phyloP scores from a whole-genome alignment of 805 yeast species.

The Ogataea salicorniae region DNA sequence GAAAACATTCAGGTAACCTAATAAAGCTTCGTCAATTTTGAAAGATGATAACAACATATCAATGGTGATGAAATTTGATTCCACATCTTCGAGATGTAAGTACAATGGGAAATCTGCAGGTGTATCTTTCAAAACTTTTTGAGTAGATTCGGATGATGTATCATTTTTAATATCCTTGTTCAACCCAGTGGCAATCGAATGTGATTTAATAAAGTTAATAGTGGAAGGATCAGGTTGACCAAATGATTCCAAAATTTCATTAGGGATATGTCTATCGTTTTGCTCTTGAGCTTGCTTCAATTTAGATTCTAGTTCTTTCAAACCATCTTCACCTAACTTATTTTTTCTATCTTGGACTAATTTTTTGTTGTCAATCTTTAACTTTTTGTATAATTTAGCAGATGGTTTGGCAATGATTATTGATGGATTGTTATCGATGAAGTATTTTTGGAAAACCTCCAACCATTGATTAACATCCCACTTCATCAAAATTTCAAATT shows the following conservation, averaged over 20 bases:
- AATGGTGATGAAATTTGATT: slow-evolving; percentile 73
- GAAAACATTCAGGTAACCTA: slow-evolving; percentile 63
- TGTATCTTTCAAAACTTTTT: slow-evolving; percentile 20
- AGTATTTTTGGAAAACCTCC: slow-evolving; percentile 42
- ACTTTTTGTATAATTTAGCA: slow-evolving; percentile 43
- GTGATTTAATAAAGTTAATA: slow-evolving; percentile 66
- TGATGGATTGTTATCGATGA: slow-evolving; percentile 59
- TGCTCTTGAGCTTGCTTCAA: slow-evolving; percentile 57
- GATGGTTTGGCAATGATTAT: slow-evolving; percentile 74
- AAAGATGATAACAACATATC: slow-evolving; percentile 56
- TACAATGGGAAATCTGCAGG: slow-evolving; percentile 58
- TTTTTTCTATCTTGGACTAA: slow-evolving; percentile 44
- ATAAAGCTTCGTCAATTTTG: slow-evolving; percentile 42
- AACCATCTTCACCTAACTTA: slow-evolving; percentile 55
- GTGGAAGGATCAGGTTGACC: slow-evolving; percentile 69
- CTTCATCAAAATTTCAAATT: slow-evolving; percentile 48
- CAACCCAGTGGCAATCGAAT: slow-evolving; percentile 55
- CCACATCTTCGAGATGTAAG: slow-evolving; percentile 72
- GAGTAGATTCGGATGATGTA: slow-evolving; percentile 16
- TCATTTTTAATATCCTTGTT: slow-evolving; percentile 32
- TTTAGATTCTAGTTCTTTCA: slow-evolving; percentile 42
- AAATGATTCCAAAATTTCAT: slow-evolving; percentile 53
- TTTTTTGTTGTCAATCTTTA: slow-evolving; percentile 47
- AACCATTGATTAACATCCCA: slow-evolving; percentile 76
- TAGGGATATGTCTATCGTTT: slow-evolving; percentile 78